These are phyloP conservation scores for Aureobasidium sp. DNA, from an alignment of 2,329 filamentous ascomycete species.

Conservation along the genomic window DNA sequence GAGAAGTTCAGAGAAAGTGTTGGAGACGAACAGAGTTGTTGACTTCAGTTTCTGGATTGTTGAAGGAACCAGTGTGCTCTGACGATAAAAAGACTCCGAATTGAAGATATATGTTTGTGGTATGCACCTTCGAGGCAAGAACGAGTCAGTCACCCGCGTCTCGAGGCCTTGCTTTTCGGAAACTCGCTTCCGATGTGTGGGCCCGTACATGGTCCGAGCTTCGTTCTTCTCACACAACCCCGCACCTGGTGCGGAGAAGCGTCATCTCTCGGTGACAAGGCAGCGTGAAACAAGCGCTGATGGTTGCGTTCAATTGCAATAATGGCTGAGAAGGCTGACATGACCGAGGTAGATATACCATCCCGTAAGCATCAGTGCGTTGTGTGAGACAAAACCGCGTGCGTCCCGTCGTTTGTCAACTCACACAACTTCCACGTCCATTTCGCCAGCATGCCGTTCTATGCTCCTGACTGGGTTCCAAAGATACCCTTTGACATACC, in stretches of 20 bases:
- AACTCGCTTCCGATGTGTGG: background rate
- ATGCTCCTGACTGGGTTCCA: constrained; percentile 53
- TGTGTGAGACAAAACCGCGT: background rate
- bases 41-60: background rate
- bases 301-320: background rate
- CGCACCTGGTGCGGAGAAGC: constrained; percentile 1
- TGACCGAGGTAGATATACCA: constrained; percentile 1
- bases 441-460: constrained; percentile 40
- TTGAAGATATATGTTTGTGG: background rate
- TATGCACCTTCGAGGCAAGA: background rate
- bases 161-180: background rate
- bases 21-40: background rate
- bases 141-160: background rate
- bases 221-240: background rate
- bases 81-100: background rate
- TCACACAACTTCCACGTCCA: background rate
- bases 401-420: background rate
- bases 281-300: background rate
- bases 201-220: background rate
- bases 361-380: background rate
- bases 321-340: background rate
- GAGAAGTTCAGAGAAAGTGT: background rate
- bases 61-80: background rate
- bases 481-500: constrained; percentile 56
- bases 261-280: background rate